Base-by-base conservation (phyloP, 2,329 filamentous ascomycete species). In the Pseudogymnoascus verrucosus region DNA sequence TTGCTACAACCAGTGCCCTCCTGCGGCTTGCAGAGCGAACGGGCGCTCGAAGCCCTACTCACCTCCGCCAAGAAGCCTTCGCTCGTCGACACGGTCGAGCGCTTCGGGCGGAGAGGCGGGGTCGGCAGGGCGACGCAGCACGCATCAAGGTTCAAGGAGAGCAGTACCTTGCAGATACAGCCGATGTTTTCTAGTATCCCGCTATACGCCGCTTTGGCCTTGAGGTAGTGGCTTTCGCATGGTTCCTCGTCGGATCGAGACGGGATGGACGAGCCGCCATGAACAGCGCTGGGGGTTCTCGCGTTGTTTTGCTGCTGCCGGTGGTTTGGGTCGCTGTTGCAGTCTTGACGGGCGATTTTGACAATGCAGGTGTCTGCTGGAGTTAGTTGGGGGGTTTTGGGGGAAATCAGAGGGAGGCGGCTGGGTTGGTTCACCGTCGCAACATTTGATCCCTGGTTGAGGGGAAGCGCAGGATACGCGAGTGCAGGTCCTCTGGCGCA, bases 101-200 rank as follows among this genome's bases (percentile, higher is more conserved):
- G 16, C 16, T 44, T 44, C 16, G 21, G 5, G 40, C 40, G 2
- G 16, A 21, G 16, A 44, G 40, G 19, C 16, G 16, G 11, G 1
- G 1, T n/a, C 39, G 39, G 39, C 39, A 19, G 2, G 39, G 39
- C 14, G 1, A 42, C 34, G 34, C 62, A 63, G 47, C 62, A 63
- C n/a, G 62, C 23, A 19, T 63, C 62, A 19, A 63, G 19, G 14
- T 60, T 63, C 51, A 63, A 40, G 8, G 62, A 63, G 11, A 63
- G 51, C 21, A 60, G 44, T 21, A 63, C 34, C 31, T 42, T 63
- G 62, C 62, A 63, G 21, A 63, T 63, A 23, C 62, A 63, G 5
- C 62, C 51, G 44, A 63, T 60, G 12, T 63, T 60, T 8, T 60
- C 37, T 14, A 60, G 21, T 11, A 63, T 60, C 11, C n/a, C 62